phyloP scores from a whole-genome alignment of 78 protist genomes.

The Dictyostelium intermedium region DNA sequence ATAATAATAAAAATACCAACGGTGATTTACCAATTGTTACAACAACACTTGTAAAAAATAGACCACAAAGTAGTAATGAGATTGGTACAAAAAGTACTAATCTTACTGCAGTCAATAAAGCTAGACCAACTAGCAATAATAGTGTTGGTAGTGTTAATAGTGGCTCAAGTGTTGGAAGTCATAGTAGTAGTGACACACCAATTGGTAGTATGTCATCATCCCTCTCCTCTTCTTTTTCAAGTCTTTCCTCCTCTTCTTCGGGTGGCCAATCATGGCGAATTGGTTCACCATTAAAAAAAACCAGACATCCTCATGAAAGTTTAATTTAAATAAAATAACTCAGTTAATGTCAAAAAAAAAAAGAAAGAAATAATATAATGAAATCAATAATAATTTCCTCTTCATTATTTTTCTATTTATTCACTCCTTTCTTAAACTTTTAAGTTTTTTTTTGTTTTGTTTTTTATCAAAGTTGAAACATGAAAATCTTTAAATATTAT shows the following conservation, averaged over 20 bases:
- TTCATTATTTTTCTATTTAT: no score
- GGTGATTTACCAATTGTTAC: neutral
- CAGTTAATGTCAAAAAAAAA: neutral
- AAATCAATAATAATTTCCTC: no score
- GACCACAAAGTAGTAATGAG: neutral
- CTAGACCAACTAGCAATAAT: neutral
- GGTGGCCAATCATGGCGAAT: neutral
- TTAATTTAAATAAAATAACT: no score
- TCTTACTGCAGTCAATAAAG: neutral
- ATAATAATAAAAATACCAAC: neutral
- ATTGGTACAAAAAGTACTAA: neutral
- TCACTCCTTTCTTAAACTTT: no score
- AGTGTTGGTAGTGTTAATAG: neutral
- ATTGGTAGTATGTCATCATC: conserved; percentile 14
- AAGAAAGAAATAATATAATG: no score
- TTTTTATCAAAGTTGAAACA: no score
- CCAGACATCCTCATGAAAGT: neutral
- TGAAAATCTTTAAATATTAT: no score
- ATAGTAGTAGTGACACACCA: neutral
- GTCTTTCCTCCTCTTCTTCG: neutral
- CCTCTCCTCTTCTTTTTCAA: neutral
- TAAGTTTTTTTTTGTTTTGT: no score
- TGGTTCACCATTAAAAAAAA: conserved; percentile 5
- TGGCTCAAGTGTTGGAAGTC: neutral
- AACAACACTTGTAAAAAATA: neutral